Base-by-base conservation (phyloP, 75 land plant genomes). In the Pinus albicaulis region DNA sequence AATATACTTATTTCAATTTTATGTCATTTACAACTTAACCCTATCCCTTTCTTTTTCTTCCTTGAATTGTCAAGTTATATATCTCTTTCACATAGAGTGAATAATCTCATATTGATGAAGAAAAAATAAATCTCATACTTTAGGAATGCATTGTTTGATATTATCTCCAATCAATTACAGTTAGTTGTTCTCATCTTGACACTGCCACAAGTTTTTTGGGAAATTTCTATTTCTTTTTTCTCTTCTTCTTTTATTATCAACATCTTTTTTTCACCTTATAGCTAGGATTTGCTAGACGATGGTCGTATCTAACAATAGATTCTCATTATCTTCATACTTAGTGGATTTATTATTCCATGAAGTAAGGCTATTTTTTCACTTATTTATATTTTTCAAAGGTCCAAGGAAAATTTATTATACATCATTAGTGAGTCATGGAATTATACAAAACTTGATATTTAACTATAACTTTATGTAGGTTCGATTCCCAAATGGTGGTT, bases 221-320 rank as follows among this genome's bases (percentile, higher is more conserved):
- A 90, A 90, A 60, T 78, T 82, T 20, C 57, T 92, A 75, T 78
- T 81, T 19, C 82, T 85, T 24, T 77, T 92, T 56, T 78, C 77
- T 22, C 59, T 90, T n/a, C 92, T 89, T 80, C 92, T 87, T 73
- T 82, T 92, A 90, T 86, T 90, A n/a, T 80, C 85, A n/a, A n/a
- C n/a, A 26, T 80, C 84, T 38, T 77, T 92, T 25, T 92, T 92
- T 59, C 85, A 92, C 5, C 82, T 92, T 74, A 83, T 90, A 74
- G 90, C 90, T 41, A 92, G 86, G 19, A 25, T 86, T 34, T 89
- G 88, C 48, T 79, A 88, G 62, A 81, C 80, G n/a, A 80, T 87
- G 77, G 83, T 92, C 65, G 81, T 90, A 58, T 85, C 92, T 25
- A 83, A 83, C 53, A 87, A 90, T 13, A 71, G 89, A 57, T 87